These are phyloP conservation scores for Citrus sinensis DNA, from an alignment of 345 rosid genomes.

Conservation along the genomic window DNA sequence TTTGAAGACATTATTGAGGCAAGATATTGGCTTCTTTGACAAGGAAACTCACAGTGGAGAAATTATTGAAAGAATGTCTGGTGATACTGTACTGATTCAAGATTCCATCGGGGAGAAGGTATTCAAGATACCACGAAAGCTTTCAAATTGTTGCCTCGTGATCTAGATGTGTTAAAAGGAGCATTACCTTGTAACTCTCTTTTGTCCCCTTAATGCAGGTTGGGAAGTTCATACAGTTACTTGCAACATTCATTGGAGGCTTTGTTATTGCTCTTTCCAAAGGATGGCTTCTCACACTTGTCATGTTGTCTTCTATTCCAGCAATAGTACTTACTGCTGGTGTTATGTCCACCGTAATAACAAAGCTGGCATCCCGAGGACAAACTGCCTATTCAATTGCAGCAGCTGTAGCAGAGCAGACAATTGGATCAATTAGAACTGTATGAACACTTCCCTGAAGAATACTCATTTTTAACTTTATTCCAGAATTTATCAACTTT, in stretches of 20 bases:
- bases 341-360: constrained; percentile 21
- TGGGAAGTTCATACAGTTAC: constrained; percentile 40
- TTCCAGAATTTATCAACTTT: background rate
- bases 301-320: constrained; percentile 41
- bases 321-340: constrained; percentile 32
- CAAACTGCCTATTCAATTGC: constrained; percentile 39
- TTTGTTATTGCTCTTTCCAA: constrained; percentile 33
- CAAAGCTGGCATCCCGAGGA: constrained; percentile 35
- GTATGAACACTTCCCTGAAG: constrained; percentile 14
- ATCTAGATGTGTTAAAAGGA: background rate
- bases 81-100: constrained; percentile 52
- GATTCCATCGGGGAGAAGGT: constrained; percentile 59
- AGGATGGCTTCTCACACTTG: constrained; percentile 58
- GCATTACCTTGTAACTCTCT: background rate
- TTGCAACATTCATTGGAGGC: constrained; percentile 44
- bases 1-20: constrained; percentile 42
- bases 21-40: constrained; percentile 49
- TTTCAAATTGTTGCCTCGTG: background rate
- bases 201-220: constrained; percentile 26
- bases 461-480: background rate
- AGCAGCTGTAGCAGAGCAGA: constrained; percentile 35
- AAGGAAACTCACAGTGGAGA: constrained; percentile 47
- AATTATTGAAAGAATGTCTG: constrained; percentile 49
- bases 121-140: background rate
- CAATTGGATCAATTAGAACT: constrained; percentile 46